Evolutionary conservation across 805 yeast genomes (phyloP), one percentile per base, ranked within the genome.

Genomic region (Myxozyma mucilagina): DNA sequence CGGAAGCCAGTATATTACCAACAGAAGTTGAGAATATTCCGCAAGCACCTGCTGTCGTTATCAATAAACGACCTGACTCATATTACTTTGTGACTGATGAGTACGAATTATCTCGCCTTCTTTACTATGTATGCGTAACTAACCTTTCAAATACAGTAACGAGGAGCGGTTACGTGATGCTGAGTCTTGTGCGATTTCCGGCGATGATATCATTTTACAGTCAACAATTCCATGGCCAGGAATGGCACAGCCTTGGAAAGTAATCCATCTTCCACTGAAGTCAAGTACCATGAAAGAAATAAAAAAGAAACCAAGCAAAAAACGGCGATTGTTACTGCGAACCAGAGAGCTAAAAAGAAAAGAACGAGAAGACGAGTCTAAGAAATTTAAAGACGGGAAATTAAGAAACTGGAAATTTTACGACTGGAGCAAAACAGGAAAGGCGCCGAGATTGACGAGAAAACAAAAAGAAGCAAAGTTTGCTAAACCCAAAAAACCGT

Each of bases 21-120:
- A 36, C 44, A n/a, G 52, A 38, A 10, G 14, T 32, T 4, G 63
- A 49, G 36, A 35, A 16, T 24, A 31, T 48, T 5, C 60, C 60
- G 14, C 35, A 20, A 29, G 60, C 64, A 7, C 64, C 57, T 4
- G 45, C 36, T 4, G 53, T 43, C 20, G 66, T 59, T 38, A n/a
- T 16, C 18, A 53, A 56, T 34, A 56, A 56, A 39, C 64, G 66
- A 16, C 66, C 66, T 11, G 57, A 56, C 32, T 59, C 64, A 32
- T 59, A 62, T 34, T 62, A 62, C 47, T 39, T 59, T 32, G 56
- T 44, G n/a, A 47, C 60, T 20, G 41, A 53, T 38, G 20, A n/a
- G 63, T 59, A 38, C 20, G 59, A 24, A 24, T 24, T 2, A 35
- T 10, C 39, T 31, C 9, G 32, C n/a, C n/a, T 9, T 31, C 31